Conservation (phyloP, 106 monocot genomes). For the Triglochin maritima region DNA sequence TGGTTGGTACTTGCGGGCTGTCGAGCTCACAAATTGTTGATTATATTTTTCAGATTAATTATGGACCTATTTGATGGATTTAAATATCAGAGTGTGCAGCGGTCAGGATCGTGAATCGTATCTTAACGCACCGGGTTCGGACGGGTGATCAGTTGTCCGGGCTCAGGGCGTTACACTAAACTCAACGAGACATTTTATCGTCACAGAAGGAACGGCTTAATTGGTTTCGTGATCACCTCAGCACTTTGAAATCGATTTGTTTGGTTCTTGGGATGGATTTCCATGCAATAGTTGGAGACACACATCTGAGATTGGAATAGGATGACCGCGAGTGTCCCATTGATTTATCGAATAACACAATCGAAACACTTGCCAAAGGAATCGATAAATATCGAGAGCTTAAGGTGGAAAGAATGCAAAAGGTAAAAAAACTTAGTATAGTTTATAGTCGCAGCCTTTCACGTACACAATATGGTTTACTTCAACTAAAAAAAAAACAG, state of each 20-base stretch:
- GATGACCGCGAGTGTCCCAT: conserved; percentile 36
- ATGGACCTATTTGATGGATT: no score
- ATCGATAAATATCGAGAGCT: conserved; percentile 48
- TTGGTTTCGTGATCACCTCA: conserved; percentile 46
- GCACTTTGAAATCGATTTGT: conserved; percentile 47
- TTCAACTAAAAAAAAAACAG: neutral
- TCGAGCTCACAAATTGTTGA: no score
- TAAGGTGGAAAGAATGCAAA: conserved; percentile 86
- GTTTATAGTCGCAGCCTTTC: no score
- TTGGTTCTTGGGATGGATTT: conserved; percentile 77
- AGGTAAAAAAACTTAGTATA: conserved; percentile 27
- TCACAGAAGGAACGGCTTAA: conserved; percentile 51
- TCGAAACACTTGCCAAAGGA: conserved; percentile 37
- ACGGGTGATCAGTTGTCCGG: no score
- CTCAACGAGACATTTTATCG: no score
- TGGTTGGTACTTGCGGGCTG: no score
- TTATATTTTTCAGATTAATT: no score
- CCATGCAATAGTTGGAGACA: conserved; percentile 32
- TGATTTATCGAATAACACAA: conserved; percentile 43
- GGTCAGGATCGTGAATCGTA: no score
- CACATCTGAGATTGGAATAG: conserved; percentile 52
- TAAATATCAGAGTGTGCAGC: no score
- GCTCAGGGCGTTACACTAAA: no score
- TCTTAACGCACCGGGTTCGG: no score
- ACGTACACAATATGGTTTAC: neutral